Conservation (phyloP, 306 rosid species). For the Parietaria judaica region DNA sequence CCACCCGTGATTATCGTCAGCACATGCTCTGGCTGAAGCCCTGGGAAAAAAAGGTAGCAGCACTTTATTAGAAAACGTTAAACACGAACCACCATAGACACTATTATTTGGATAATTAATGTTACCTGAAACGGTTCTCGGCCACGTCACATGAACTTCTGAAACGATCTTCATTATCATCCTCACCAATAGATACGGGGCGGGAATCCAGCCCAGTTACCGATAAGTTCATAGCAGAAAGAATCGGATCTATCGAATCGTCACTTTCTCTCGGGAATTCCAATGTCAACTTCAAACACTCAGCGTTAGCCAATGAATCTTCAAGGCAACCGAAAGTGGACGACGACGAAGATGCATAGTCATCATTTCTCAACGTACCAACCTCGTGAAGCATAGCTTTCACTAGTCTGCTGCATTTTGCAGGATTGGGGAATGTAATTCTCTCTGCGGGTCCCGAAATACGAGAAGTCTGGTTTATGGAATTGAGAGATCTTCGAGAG, state of each 20-base stretch:
- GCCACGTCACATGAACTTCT: constrained; percentile 35
- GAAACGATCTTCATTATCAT: constrained; percentile 33
- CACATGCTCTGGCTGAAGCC: constrained; percentile 64
- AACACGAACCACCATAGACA: too few species aligned
- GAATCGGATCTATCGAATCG: constrained; percentile 39
- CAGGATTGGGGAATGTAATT: constrained; percentile 37
- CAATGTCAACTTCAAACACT: constrained; percentile 48
- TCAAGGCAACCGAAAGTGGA: constrained; percentile 30
- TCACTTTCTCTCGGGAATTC: constrained; percentile 45
- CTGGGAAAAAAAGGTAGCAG: constrained; percentile 27
- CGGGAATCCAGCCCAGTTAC: constrained; percentile 35
- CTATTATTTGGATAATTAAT: background rate
- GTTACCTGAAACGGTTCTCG: constrained; percentile 86
- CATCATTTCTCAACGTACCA: constrained; percentile 32
- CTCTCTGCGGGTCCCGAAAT: constrained; percentile 48
- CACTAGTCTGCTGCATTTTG: constrained; percentile 32
- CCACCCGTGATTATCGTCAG: constrained; percentile 64
- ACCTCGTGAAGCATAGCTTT: constrained; percentile 63
- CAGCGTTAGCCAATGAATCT: constrained; percentile 26
- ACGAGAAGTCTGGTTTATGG: constrained; percentile 43
- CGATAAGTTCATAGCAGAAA: constrained; percentile 56
- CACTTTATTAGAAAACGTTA: constrained; percentile 20
- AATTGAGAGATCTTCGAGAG: constrained; percentile 31
- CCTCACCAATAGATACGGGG: constrained; percentile 23
- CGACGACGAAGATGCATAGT: constrained; percentile 32